Base-by-base conservation (phyloP, 2,329 filamentous ascomycete species). In the Pseudopithomyces maydicus region DNA sequence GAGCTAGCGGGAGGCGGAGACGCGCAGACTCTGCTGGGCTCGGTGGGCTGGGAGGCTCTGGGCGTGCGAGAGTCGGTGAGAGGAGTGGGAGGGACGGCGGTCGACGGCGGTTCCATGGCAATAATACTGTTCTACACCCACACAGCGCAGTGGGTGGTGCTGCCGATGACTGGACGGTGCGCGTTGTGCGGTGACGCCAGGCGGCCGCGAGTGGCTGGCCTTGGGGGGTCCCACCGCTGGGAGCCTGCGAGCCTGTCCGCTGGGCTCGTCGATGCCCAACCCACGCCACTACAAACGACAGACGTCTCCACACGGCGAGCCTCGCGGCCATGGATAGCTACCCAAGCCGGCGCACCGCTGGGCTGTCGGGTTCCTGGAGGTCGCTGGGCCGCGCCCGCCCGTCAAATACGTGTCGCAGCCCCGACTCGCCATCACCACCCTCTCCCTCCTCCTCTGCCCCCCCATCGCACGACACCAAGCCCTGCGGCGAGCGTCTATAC, bases 301-400 rank as follows among this genome's bases (percentile, higher is more conserved):
- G 64, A 59, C 32, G 45, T 48, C 45, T 48, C 45, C 45, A 48
- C 45, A 38, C 45, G 32, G 45, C 45, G 45, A 36, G 19, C 11
- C 32, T 38, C 45, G 32, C 45, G 11, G 45, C n/a, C 15, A 17
- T 15, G 26, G 17, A 29, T 20, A 47, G 33, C 47, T 20, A 50
- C 47, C 47, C 47, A 41, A 50, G 45, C 26, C 26, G 14, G 5
- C 22, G 19, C 20, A 32, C 44, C 19, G 19, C 19, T 19, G 45
- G 32, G 26, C 26, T 29, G 26, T 62, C 68, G 63, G 67, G 61
- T 62, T 66, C 65, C 60, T 65, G 60, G 61, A 57, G 60, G 62
- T 59, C 44, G 19, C 15, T 38, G 41, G 36, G 35, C 48, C 59
- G 55, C 44, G 55, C 52, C 51, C 54, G 58, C 57, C 45, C 45